Evolutionary conservation across 305 asterid genomes (phyloP).

Genomic region (Coffea humblotiana): DNA sequence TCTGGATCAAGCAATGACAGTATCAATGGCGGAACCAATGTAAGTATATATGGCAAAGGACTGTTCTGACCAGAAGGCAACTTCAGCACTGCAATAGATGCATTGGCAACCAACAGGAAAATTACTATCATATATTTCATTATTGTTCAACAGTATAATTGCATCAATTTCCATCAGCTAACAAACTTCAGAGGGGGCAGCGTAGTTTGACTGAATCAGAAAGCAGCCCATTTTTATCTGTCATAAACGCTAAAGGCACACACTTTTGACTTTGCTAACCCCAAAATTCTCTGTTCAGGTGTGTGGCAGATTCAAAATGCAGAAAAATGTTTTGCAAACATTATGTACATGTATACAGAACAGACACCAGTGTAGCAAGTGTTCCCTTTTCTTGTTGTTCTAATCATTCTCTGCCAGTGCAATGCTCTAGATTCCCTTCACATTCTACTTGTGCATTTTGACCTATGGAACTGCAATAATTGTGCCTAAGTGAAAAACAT

Average conservation of each 20-base stretch:
- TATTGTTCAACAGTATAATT: neutral
- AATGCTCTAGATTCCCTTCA: neutral
- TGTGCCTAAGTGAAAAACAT: neutral
- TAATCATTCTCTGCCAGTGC: neutral
- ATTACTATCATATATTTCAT: neutral
- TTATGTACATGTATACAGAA: neutral
- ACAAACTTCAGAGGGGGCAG: neutral
- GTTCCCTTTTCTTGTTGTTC: neutral
- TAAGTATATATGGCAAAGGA: constrained; percentile 62
- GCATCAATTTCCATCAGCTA: neutral
- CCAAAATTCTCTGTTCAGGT: neutral
- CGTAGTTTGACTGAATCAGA: neutral
- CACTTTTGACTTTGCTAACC: constrained; percentile 11
- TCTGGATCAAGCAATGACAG: constrained; percentile 79
- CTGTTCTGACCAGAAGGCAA: constrained; percentile 61
- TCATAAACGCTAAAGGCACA: neutral
- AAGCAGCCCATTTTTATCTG: neutral
- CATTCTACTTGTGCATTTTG: neutral
- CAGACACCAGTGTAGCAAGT: neutral
- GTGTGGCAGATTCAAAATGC: neutral
- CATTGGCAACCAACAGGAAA: constrained; percentile 12
- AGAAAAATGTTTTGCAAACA: neutral
- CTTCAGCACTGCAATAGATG: constrained; percentile 65
- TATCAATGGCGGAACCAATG: constrained; percentile 71
- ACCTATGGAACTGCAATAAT: neutral